A percentile compares a stretch with the other conserved stretches of the same genome.
These are phyloP conservation scores for Rickenella mellea DNA, from an alignment of 768 basidiomycete species.

Conservation along the genomic window DNA sequence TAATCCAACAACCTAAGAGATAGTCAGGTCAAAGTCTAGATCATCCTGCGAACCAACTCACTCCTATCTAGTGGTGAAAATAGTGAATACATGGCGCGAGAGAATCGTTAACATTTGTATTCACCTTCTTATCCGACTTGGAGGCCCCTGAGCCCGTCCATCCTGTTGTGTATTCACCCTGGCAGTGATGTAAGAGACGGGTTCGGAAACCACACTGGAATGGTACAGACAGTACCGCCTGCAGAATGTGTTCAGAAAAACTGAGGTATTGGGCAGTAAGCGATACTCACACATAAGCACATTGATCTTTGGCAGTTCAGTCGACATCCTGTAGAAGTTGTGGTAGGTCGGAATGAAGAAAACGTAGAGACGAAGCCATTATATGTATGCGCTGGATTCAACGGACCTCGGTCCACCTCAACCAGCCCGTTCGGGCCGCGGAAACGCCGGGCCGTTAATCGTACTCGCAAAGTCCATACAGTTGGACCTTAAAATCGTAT, in stretches of 20 bases:
- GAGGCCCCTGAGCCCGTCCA: conserved; percentile 91
- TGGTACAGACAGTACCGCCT: conserved; percentile 37
- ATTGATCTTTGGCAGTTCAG: conserved; percentile 44
- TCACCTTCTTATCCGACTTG: conserved; percentile 88
- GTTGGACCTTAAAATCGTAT: too few species aligned
- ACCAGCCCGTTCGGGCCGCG: too few species aligned
- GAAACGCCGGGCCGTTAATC: too few species aligned
- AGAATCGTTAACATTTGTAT: conserved; percentile 6
- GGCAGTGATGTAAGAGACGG: neutral
- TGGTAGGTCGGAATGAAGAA: conserved; percentile 9
- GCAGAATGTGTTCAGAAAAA: conserved; percentile 15
- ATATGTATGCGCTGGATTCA: too few species aligned
- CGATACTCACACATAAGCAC: conserved; percentile 64
- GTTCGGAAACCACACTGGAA: neutral
- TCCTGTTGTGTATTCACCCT: conserved; percentile 92
- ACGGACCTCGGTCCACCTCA: too few species aligned
- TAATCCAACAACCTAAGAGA: conserved; percentile 69
- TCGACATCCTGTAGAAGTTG: conserved; percentile 25
- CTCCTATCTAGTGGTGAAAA: conserved; percentile 13
- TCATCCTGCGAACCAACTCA: neutral
- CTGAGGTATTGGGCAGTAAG: conserved; percentile 1
- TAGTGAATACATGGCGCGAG: neutral
- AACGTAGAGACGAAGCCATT: neutral
- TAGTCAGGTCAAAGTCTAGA: conserved; percentile 7
- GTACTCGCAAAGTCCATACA: too few species aligned